Base-by-base conservation (phyloP, 371 early-diverging fungal genomes). In the Apophysomyces trapeziformis region DNA sequence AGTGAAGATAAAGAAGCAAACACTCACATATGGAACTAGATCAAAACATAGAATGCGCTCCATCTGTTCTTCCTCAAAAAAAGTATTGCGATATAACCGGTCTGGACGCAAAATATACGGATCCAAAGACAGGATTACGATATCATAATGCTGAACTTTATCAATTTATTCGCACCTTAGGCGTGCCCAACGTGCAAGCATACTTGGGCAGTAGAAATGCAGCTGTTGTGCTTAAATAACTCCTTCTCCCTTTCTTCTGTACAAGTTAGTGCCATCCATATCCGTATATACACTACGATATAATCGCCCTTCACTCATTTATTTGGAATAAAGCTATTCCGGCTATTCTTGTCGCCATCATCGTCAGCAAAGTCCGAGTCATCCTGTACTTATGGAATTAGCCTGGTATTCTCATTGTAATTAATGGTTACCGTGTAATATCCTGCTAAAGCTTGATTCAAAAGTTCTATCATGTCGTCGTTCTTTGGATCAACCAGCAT, bases 11-110 rank as follows among this genome's bases (percentile, higher is more conserved):
- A 26, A 26, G 32, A 26, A 76, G 84, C 37, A 35, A 7, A 36
- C 14, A 14, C 8, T 13, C 16, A 59, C 8, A 13, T 56, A 26
- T 35, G 35, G 35, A 21, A 47, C 26, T 70, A 90, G 91, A 93
- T 78, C 93, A 91, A 86, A 89, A 84, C 45, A 92, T 94, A 45
- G 92, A 92, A 68, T 91, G 93, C 14, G 84, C 93, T 65, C 96
- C 96, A 11, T 93, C 95, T 13, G 69, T 94, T 61, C 63, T 82
- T 39, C 96, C 96, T 16, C 89, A 86, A 66, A 92, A 92, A 74
- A 95, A 95, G 70, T 96, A 96, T 75, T 96, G 96, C 72, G 96
- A 95, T 68, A 88, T 96, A 61, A 96, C 95, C 1, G 95, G 95
- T 14, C 72, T 95, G 54, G 88, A 87, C 67, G 93, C 94, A 16